phyloP scores from a whole-genome alignment of 176 grass and related monocot species.

The Lolium rigidum region DNA sequence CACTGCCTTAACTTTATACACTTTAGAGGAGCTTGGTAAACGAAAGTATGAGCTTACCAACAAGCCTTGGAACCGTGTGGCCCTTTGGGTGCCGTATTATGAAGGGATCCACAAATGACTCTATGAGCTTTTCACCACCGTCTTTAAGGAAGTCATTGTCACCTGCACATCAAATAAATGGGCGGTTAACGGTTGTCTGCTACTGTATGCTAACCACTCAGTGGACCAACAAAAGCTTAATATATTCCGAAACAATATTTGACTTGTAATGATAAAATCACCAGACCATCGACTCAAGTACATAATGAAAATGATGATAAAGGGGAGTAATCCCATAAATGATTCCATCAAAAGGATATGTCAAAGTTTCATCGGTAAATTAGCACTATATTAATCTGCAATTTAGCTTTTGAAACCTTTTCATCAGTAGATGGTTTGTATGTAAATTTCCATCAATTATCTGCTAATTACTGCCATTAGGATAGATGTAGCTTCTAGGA shows the following conservation, averaged over 20 bases:
- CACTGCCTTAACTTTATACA: background rate
- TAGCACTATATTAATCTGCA: background rate
- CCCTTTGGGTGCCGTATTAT: constrained; percentile 92
- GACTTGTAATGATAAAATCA: constrained; percentile 12
- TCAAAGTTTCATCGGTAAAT: background rate
- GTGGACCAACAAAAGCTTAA: background rate
- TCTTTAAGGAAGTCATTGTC: constrained; percentile 76
- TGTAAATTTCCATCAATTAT: background rate
- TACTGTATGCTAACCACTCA: background rate
- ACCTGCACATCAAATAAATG: constrained; percentile 47
- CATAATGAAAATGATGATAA: background rate
- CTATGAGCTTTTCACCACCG: constrained; percentile 66
- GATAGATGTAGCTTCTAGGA: background rate
- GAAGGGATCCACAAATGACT: constrained; percentile 70
- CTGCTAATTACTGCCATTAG: background rate
- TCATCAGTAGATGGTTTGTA: background rate
- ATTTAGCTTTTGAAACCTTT: background rate
- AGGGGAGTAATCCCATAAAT: background rate
- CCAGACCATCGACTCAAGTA: background rate
- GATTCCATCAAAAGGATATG: constrained; percentile 2
- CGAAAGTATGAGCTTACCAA: constrained; percentile 61
- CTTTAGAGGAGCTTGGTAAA: constrained; percentile 26
- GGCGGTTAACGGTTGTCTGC: background rate
- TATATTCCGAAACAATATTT: background rate
- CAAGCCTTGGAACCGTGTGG: constrained; percentile 94